These are phyloP conservation scores for Daldinia decipiens DNA, from an alignment of 495 filamentous ascomycete genomes.

Conservation along the genomic window DNA sequence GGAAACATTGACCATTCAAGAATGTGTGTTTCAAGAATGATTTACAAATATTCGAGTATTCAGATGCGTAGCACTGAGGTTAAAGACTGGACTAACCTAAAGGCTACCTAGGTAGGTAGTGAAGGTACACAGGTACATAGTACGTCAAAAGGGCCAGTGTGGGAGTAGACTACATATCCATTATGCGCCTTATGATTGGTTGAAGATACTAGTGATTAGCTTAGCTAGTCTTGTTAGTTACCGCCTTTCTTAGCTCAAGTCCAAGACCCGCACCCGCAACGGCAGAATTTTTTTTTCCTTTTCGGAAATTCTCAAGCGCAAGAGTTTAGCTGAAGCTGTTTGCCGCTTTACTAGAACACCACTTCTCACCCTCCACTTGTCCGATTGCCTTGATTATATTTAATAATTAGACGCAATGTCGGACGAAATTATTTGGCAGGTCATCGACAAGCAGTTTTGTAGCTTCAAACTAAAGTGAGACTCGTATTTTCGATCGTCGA, in stretches of 20 bases:
- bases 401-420: constrained; percentile 67
- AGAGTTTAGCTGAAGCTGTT: constrained; percentile 1
- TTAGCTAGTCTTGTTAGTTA: constrained; percentile 10
- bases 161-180: neutral
- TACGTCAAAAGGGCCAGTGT: constrained; percentile 18
- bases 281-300: constrained; percentile 34
- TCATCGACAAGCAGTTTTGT: constrained; percentile 91
- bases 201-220: neutral
- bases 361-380: neutral
- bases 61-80: neutral
- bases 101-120: too few species aligned
- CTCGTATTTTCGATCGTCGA: constrained; percentile 11
- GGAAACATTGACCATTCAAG: neutral
- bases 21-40: neutral
- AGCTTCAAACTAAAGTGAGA: constrained; percentile 93
- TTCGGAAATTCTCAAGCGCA: neutral
- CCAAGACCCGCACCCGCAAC: constrained; percentile 3
- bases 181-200: neutral
- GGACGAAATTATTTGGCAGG: constrained; percentile 98
- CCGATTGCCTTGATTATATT: neutral
- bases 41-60: neutral
- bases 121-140: neutral
- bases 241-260: constrained; percentile 25
- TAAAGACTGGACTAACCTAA: neutral
- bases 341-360: neutral